Conservation (phyloP, 169 alveolate genomes). For the Eimeria praecox region DNA sequence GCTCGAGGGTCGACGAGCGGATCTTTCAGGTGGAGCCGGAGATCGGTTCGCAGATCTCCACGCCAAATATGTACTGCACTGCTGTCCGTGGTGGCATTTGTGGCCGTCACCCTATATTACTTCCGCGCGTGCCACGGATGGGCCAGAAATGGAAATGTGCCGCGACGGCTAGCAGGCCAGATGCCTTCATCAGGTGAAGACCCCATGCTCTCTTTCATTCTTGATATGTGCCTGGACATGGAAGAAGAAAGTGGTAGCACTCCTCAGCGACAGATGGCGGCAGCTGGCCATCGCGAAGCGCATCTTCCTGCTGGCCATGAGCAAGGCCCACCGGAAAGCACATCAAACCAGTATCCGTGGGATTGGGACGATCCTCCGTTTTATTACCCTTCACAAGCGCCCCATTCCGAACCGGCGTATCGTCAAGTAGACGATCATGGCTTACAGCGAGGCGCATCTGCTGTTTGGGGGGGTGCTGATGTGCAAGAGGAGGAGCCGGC, state of each 20-base stretch:
- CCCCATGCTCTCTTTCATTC: neutral
- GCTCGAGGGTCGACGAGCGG: neutral
- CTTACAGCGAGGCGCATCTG: neutral
- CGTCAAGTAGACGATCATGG: neutral
- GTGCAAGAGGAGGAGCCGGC: neutral
- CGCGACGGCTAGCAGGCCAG: neutral
- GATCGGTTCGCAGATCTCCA: neutral
- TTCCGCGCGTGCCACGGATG: neutral
- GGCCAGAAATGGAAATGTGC: neutral
- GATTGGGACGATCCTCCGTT: neutral
- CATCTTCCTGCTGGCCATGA: neutral
- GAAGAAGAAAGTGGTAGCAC: neutral
- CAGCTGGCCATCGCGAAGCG: neutral
- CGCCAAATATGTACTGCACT: neutral
- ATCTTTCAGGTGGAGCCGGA: neutral
- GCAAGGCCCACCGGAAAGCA: neutral
- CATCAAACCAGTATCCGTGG: neutral
- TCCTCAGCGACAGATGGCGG: neutral
- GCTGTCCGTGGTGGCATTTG: constrained; percentile 2
- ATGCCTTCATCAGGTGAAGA: neutral
- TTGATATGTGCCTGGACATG: constrained; percentile 20
- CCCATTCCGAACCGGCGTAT: neutral
- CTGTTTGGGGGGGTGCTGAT: neutral
- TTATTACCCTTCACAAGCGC: neutral
- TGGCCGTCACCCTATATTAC: neutral